A percentile compares a stretch with the other conserved stretches of the same genome.
These are phyloP conservation scores for Aquanectria penicillioides DNA, from an alignment of 2,329 filamentous ascomycete species.

Conservation along the genomic window DNA sequence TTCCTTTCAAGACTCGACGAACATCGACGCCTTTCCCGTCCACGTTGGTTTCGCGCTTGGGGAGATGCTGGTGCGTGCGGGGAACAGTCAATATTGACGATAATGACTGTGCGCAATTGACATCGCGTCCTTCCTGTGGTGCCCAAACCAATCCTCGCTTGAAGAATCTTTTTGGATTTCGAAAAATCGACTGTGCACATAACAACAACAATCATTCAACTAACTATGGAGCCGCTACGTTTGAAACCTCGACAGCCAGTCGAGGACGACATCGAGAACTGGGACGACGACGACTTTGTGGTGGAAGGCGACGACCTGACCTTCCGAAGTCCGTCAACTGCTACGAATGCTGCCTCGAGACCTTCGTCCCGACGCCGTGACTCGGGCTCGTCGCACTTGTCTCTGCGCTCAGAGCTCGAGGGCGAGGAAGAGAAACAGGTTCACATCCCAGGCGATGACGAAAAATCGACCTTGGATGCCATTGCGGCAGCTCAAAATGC, in stretches of 20 bases:
- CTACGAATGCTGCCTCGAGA: conserved; percentile 52
- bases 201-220: conserved; percentile 21
- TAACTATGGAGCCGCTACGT: conserved; percentile 64
- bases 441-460: conserved; percentile 84
- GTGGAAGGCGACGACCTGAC: conserved; percentile 74
- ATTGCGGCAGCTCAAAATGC: conserved; percentile 88
- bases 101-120: conserved; percentile 44
- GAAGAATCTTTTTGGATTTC: conserved; percentile 26
- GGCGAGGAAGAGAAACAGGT: conserved; percentile 92
- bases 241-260: conserved; percentile 64
- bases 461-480: conserved; percentile 83
- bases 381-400: conserved; percentile 83
- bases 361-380: conserved; percentile 68
- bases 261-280: conserved; percentile 75
- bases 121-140: conserved; percentile 32
- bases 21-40: neutral
- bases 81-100: conserved; percentile 39
- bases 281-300: conserved; percentile 81
- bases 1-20: neutral
- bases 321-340: conserved; percentile 62
- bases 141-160: conserved; percentile 23
- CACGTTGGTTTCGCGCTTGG: conserved; percentile 6
- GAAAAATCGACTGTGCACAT: conserved; percentile 23
- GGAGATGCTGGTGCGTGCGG: conserved; percentile 39
- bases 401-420: conserved; percentile 84